These are phyloP conservation scores for Moniliophthora roreri DNA, from an alignment of 1,284 basidiomycete species.

Conservation along the genomic window DNA sequence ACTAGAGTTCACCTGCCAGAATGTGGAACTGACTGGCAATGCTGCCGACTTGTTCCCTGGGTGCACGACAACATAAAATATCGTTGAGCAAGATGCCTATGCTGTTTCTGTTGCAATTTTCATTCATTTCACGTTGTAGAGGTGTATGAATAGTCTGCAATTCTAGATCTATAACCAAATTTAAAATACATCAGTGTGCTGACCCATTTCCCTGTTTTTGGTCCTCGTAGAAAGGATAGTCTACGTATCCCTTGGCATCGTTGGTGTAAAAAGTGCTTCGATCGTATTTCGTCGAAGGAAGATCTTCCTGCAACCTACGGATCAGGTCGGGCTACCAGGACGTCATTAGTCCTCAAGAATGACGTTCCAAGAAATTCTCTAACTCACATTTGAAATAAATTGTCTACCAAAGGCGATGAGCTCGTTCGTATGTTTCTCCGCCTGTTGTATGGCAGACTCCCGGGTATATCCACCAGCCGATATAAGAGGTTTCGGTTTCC, in stretches of 20 bases:
- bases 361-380: too few relatives aligned
- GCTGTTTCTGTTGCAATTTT: too few relatives aligned
- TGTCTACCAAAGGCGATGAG: slow-evolving; percentile 43
- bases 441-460: slow-evolving; percentile 12
- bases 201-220: too few relatives aligned
- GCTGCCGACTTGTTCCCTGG: slow-evolving; percentile 10
- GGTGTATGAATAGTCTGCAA: too few relatives aligned
- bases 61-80: slow-evolving; percentile 5
- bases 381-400: slow-evolving; percentile 43
- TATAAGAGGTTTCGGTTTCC: slow-evolving; percentile 13
- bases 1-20: slow-evolving; percentile 9
- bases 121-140: too few relatives aligned
- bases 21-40: slow-evolving; percentile 11
- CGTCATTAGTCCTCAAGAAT: background rate
- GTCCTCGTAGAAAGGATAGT: background rate
- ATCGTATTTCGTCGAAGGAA: background rate
- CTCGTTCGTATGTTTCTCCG: slow-evolving; percentile 20
- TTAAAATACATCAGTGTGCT: too few relatives aligned
- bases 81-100: too few relatives aligned
- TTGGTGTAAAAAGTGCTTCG: background rate
- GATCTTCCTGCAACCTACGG: background rate
- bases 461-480: slow-evolving; percentile 1
- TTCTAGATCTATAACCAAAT: too few relatives aligned
- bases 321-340: background rate
- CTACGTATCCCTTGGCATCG: background rate